A percentile compares a stretch with the other conserved stretches of the same genome.
Evolutionary conservation across 176 grass and related monocot species (phyloP).

Genomic region (Saccharum officinarum): DNA sequence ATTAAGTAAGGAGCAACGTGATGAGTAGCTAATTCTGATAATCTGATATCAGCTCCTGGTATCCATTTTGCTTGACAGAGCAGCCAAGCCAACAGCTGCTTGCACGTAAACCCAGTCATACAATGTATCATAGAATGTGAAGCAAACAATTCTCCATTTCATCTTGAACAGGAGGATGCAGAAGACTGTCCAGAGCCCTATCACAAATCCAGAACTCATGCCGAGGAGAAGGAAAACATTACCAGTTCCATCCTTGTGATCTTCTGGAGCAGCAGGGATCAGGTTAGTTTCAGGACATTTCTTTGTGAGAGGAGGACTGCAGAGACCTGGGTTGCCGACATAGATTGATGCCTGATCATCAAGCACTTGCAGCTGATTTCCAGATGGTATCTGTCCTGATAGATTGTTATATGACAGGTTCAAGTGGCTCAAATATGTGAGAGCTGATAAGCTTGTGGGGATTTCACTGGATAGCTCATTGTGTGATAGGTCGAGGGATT

Average conservation of each 20-base stretch:
- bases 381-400: neutral
- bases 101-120: neutral
- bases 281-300: neutral
- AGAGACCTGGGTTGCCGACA: constrained; percentile 28
- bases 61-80: neutral
- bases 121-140: neutral
- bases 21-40: neutral
- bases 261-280: neutral
- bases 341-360: neutral
- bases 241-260: neutral
- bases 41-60: neutral
- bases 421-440: neutral
- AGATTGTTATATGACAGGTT: constrained; percentile 29
- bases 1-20: neutral
- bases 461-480: neutral
- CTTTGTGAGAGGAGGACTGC: constrained; percentile 18
- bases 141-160: neutral
- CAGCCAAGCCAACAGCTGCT: neutral
- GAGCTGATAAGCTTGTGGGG: neutral
- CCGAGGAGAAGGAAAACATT: neutral
- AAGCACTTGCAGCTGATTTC: constrained; percentile 18
- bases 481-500: neutral
- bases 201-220: neutral
- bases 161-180: neutral
- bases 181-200: neutral